Evolutionary conservation across 148 eudicot species (phyloP).

Genomic region (Amaranthus hypochondriacus): DNA sequence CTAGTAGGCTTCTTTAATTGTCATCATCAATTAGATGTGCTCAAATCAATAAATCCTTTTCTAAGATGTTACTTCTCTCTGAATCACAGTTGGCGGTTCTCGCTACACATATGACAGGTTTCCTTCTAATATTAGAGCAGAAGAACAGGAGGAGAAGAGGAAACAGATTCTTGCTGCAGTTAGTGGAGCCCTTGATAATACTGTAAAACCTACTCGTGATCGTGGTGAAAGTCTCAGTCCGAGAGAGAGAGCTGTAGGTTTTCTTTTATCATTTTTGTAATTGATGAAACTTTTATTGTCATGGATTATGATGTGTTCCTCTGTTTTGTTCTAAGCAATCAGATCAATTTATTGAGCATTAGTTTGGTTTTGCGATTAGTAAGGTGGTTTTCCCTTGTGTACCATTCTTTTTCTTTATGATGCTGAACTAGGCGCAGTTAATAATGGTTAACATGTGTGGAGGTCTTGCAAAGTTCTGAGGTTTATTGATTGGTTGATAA

Average conservation of each 20-base stretch:
- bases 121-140: conserved; percentile 76
- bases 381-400: background rate
- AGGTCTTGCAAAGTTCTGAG: background rate
- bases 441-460: background rate
- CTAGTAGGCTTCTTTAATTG: conserved; percentile 36
- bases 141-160: conserved; percentile 93
- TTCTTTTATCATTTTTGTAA: background rate
- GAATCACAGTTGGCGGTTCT: conserved; percentile 50
- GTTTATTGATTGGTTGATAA: background rate
- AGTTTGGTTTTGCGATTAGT: background rate
- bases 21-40: background rate
- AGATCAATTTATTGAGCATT: background rate
- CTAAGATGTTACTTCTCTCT: background rate
- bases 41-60: background rate
- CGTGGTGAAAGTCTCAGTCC: conserved; percentile 87
- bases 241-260: conserved; percentile 94
- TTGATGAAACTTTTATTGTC: background rate
- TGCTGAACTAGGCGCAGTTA: background rate
- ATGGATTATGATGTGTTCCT: background rate
- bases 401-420: background rate
- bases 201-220: conserved; percentile 36
- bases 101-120: conserved; percentile 75
- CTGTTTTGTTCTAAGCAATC: background rate
- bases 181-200: conserved; percentile 64
- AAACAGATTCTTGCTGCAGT: conserved; percentile 82